Evolutionary conservation across 2,329 filamentous ascomycete species (phyloP), one percentile per base, ranked within the genome.

Genomic region (Ceratocystis colombiana): DNA sequence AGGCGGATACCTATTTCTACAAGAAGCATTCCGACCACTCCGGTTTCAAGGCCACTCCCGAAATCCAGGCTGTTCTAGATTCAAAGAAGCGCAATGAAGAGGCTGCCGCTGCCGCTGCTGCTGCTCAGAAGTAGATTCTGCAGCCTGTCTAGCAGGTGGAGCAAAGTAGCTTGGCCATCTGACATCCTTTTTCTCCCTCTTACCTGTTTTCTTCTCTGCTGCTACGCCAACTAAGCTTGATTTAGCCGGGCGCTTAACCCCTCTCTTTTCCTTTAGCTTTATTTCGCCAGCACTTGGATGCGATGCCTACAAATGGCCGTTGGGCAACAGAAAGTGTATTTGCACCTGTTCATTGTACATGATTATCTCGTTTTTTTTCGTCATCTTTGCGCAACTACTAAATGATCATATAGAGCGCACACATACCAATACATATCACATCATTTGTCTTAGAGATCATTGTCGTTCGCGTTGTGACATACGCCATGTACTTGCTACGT

Each of bases 11-110:
- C 74, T 91, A 89, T 77, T 87, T 86, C 75, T 96, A 96, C 79
- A 94, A 94, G 79, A 89, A 87, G 75, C 93, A 97, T 78, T 84
- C 86, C 55, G 90, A 96, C 74, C 91, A 96, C 76, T 85, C 87
- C 66, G 89, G 89, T 15, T 96, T 91, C 78, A 85, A 87, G 72
- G 82, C 80, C 0, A 82, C 84, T 17, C 80, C 82, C 2, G 82
- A 82, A 76, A 76, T 84, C 66, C 79, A 83, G 73, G 79, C 79
- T 59, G 80, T 84, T 45, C 72, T 84, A 5, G 82, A 84, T 72
- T 84, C 82, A 22, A 81, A 81, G 71, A 79, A 79, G 72, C 76
- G 76, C 33, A 67, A 72, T 71, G 55, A 73, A n/a, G 64, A 68
- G 59, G 68, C 70, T 66, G 66, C 68, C 15, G 72, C 71, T 28